phyloP scores from a whole-genome alignment of 306 rosid species.

The Trifolium subterraneum region DNA sequence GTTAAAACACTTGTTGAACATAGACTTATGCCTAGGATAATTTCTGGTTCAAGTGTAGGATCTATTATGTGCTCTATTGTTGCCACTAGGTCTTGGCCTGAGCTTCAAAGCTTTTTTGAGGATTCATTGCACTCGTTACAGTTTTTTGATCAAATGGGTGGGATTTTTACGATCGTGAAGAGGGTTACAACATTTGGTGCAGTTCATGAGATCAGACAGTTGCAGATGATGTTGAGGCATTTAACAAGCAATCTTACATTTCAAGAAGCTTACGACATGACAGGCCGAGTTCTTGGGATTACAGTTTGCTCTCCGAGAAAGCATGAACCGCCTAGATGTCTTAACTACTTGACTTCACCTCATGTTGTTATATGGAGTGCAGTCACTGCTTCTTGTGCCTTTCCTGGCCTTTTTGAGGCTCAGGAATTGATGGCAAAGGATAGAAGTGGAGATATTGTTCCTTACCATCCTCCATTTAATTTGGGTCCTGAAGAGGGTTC shows the following conservation, averaged over 20 bases:
- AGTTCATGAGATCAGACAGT: conserved; percentile 89
- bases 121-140: conserved; percentile 88
- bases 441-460: conserved; percentile 92
- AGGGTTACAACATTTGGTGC: conserved; percentile 87
- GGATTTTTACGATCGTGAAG: conserved; percentile 84
- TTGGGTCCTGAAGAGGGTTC: conserved; percentile 89
- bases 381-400: conserved; percentile 97
- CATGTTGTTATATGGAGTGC: conserved; percentile 99
- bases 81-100: conserved; percentile 98
- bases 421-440: conserved; percentile 98
- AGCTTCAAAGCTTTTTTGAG: conserved; percentile 91
- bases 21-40: conserved; percentile 90
- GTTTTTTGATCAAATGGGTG: conserved; percentile 92
- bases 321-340: conserved; percentile 99
- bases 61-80: conserved; percentile 93
- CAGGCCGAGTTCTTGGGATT: conserved; percentile 93
- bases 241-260: conserved; percentile 92
- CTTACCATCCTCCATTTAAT: conserved; percentile 95
- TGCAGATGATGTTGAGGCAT: conserved; percentile 88
- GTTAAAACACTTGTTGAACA: conserved; percentile 88
- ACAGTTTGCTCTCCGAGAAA: conserved; percentile 95
- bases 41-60: conserved; percentile 98
- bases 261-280: conserved; percentile 98
- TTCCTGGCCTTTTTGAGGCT: conserved; percentile 98
- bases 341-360: conserved; percentile 95